Evolutionary conservation across 257 asterid genomes (phyloP), one percentile per base, ranked within the genome.

Genomic region (Nicotiana undulata): DNA sequence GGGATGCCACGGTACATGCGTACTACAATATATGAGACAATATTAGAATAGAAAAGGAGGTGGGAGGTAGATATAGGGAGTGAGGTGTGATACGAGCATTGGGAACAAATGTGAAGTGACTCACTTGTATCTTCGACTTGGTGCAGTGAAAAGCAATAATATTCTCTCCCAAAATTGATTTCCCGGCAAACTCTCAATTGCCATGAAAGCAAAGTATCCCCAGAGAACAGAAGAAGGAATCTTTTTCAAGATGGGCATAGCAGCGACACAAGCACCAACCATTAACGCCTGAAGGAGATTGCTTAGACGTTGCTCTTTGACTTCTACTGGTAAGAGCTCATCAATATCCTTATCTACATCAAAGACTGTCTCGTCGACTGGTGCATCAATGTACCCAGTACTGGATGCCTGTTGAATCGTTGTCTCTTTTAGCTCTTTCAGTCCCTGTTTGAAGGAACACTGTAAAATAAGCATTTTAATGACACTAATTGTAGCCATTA

Each of bases 161-260:
- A 96, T 96, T 81, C 99, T 89, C 90, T 96, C 99, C 99, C 99
- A 96, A 76, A 94, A 94, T 83, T 96, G 99, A 78, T 96, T 96
- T 84, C 99, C 99, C 0, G 99, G 99, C 91, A 96, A 84, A 87
- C 97, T 94, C 86, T 96, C 99, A 60, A 96, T 96, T 3, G 99
- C 98, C 99, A 96, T 96, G 94, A 92, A 96, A 31, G 99, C 98
- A 46, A 96, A 96, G 90, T 96, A 96, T 15, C 99, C 99, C 99
- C 99, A 96, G 15, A 96, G 93, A 79, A 96, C 98, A 0, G 99
- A 90, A 61, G 98, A 89, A 34, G 99, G 99, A 80, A 96, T 96
- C 89, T 75, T 92, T 84, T 93, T 94, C 53, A 96, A 74, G 65
- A 93, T 67, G 59, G 99, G 99, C 98, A 96, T 90, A 34, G 97